Percentiles rank a stretch among this genome's conserved stretches.
phyloP scores from a whole-genome alignment of 2,329 filamentous ascomycete genomes.

The Corniculantispora saksenae region DNA sequence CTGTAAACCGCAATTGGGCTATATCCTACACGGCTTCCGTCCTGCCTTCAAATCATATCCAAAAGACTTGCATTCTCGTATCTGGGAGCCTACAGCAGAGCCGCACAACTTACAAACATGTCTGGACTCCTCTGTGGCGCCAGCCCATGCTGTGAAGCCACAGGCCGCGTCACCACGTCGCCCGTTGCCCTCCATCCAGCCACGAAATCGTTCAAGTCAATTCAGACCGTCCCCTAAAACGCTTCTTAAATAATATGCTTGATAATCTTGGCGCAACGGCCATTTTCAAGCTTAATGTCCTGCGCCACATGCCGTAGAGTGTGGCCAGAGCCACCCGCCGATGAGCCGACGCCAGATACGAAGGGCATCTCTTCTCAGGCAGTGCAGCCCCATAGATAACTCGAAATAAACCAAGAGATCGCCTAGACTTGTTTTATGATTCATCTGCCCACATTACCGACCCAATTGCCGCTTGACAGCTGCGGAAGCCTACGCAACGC shows the following conservation, averaged over 20 bases:
- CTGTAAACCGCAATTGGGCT: not conserved
- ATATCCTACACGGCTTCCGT: not conserved
- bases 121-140: not conserved
- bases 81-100: not conserved
- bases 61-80: not conserved
- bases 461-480: not conserved
- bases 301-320: not conserved
- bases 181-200: not conserved
- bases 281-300: not conserved
- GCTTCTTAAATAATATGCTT: not conserved
- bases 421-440: not conserved
- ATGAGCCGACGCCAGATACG: not conserved
- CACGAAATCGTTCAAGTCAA: not conserved
- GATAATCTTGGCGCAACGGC: not conserved
- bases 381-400: not conserved
- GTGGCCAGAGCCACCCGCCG: not conserved
- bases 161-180: conserved; percentile 3
- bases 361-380: not conserved
- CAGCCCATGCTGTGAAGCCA: not conserved
- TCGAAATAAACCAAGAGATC: not conserved
- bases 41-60: not conserved
- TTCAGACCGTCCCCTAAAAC: not conserved
- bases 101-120: no score
- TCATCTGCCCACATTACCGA: not conserved
- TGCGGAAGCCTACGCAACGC: not conserved